Evolutionary conservation across 2,329 filamentous ascomycete species (phyloP), one percentile per base, ranked within the genome.

Genomic region (Hymenoscyphus linearis): DNA sequence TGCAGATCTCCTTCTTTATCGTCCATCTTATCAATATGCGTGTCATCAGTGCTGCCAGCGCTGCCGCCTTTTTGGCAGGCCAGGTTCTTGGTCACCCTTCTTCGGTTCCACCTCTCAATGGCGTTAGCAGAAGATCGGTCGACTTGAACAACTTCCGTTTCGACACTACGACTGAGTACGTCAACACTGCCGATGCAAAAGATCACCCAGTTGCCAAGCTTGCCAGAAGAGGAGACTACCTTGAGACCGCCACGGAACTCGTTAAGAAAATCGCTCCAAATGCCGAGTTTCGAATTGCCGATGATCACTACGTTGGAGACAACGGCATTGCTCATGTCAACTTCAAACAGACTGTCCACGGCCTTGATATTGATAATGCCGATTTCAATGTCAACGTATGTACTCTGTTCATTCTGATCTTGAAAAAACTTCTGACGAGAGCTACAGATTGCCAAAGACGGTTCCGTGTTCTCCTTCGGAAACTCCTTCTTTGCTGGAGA

Each of bases 291-390:
- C 80, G 83, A 22, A 64, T 82, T 6, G 78, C 80, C 0, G 69
- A 76, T 0, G 82, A 85, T 67, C 76, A 80, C 66, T 85, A 85
- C 56, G 74, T 81, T 12, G 78, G 82, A n/a, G 71, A 67, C 53
- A 84, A 83, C 59, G 82, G 82, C 9, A 75, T 86, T 62, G 76
- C 76, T 0, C 83, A 86, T 66, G 81, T 85, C 64, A 78, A 84
- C 70, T 83, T 85, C 69, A 82, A 81, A 72, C 84, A 86, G 73
- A 85, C 82, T 0, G 74, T 76, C 6, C 80, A 85, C 59, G 83
- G 79, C 1, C 69, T 85, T 26, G 83, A 85, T 63, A 79, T 86
- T 62, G 83, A 85, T 66, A 85, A 85, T 66, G 81, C 80, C 0
- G 64, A 66, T 35, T 66, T 66, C 50, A 64, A 64, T 44, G 64